Evolutionary conservation across 83 land plant species (phyloP), one percentile per base, ranked within the genome.

Genomic region (Thuja plicata): DNA sequence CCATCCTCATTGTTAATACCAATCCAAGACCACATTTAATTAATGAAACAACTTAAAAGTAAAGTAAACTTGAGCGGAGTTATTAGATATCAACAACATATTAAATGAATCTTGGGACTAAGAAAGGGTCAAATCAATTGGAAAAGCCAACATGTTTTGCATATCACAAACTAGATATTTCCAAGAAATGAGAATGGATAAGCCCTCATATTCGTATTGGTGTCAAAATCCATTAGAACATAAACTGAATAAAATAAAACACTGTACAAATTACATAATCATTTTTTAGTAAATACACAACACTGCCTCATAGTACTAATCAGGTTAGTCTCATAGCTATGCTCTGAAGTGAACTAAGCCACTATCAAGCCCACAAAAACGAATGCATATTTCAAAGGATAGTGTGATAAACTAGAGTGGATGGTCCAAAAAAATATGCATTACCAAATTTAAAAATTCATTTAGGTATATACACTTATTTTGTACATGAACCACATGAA

Each of bases 401-500:
- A 34, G 9, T 15, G 79, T 38, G 13, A 76, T n/a, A 32, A 34
- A 2, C 37, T 17, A 57, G 17, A 34, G 38, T n/a, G 9, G 79
- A 76, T 34, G 16, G 15, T 76, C 79, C 79, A 76, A 76, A 76
- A 76, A 76, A 71, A 11, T 35, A 35, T 10, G 34, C 79, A 32
- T 35, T 76, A 32, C 13, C 2, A 76, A 34, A 76, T 7, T 32
- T 40, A 0, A 76, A 76, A 76, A 35, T 76, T 76, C 35, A 76
- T 76, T 71, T 32, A 76, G 40, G 32, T 76, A 35, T 76, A n/a
- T 76, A 76, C 79, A 76, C 41, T 76, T 76, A 11, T 76, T 76
- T 76, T 76, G 16, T 76, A 76, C 79, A 76, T 76, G 79, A 32
- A 76, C 79, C 79, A 40, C 79, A 76, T 76, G 79, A 76, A 76